Evolutionary conservation across 345 rosid species (phyloP), one percentile per base, ranked within the genome.

Genomic region (Aurinia saxatilis): DNA sequence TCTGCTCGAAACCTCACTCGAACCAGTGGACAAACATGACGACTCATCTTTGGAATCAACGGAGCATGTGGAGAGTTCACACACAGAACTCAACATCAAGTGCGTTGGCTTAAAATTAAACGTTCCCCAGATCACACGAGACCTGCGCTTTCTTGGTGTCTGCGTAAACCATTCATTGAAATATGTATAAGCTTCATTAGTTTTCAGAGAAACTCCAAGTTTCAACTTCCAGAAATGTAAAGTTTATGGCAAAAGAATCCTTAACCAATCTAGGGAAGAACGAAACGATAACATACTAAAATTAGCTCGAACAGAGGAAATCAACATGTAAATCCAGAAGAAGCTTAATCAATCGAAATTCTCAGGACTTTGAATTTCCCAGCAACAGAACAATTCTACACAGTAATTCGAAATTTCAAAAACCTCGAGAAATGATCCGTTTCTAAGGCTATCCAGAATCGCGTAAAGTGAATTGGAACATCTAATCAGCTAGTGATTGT

Each of bases 111-210:
- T 58, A 3, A 2, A 2, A 37, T 11, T 53, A 16, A 69, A 57
- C 38, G 72, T 68, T 73, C 56, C 78, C 80, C 79, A 61, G 19
- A 37, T 42, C 23, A 73, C 75, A 66, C 72, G 64, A 10, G 88
- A 75, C 7, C 88, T 81, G 46, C 78, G 79, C 75, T 76, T 90
- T 50, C 79, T 68, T 29, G 63, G 75, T 50, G 76, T 82, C 96
- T 90, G 71, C 12, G 13, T 15, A 63, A 30, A 29, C 18, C 23
- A 30, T 15, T 2, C 63, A 50, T 27, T 29, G 5, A 36, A 11
- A 37, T 36, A 35, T 12, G 30, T 8, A 53, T 36, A 2, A 19
- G 31, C 59, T 54, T 15, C 44, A 2, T 39, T 50, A 53, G n/a
- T 9, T 42, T 33, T 53, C 53, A 33, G 27, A 44, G 10, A 34